A percentile compares a stretch with the other conserved stretches of the same genome.
Evolutionary conservation across 805 yeast species (phyloP).

Genomic region (Blastobotrys terrestris): DNA sequence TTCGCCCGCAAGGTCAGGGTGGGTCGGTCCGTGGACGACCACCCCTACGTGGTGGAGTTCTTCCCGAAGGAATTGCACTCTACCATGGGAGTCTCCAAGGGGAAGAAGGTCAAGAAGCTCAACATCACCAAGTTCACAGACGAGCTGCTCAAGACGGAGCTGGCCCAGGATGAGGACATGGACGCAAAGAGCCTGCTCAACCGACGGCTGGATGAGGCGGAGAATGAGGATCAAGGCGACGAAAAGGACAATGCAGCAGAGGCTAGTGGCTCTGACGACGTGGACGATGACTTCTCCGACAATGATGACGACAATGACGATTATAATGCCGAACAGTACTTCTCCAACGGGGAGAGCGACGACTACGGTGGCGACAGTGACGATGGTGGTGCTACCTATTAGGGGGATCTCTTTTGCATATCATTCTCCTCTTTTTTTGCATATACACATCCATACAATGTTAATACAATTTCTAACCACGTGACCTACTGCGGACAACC

Average conservation of each 20-base stretch:
- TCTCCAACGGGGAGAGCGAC: slow-evolving; percentile 57
- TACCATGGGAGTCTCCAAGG: slow-evolving; percentile 57
- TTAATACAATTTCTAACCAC: no score
- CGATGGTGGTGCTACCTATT: slow-evolving; percentile 46
- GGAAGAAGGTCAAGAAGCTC: slow-evolving; percentile 34
- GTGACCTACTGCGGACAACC: no score
- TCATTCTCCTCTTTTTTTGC: background rate
- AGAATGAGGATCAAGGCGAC: slow-evolving; percentile 3
- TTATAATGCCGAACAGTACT: slow-evolving; percentile 73
- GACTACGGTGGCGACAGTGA: slow-evolving; percentile 54
- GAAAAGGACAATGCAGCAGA: slow-evolving; percentile 26
- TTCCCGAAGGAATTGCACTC: slow-evolving; percentile 74
- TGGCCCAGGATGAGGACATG: slow-evolving; percentile 27
- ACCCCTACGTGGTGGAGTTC: slow-evolving; percentile 63
- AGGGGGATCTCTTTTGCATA: background rate
- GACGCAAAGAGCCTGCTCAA: slow-evolving; percentile 23
- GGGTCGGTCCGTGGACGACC: slow-evolving; percentile 68
- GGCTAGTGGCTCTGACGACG: slow-evolving; percentile 47
- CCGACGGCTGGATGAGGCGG: slow-evolving; percentile 27
- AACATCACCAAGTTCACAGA: slow-evolving; percentile 34
- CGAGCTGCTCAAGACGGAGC: slow-evolving; percentile 33
- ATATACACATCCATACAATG: background rate
- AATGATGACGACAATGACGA: slow-evolving; percentile 70
- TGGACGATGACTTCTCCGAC: slow-evolving; percentile 61
- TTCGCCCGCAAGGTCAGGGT: slow-evolving; percentile 65